Base-by-base conservation (phyloP, 129 eudicot species). In the Scalesia atractyloides region DNA sequence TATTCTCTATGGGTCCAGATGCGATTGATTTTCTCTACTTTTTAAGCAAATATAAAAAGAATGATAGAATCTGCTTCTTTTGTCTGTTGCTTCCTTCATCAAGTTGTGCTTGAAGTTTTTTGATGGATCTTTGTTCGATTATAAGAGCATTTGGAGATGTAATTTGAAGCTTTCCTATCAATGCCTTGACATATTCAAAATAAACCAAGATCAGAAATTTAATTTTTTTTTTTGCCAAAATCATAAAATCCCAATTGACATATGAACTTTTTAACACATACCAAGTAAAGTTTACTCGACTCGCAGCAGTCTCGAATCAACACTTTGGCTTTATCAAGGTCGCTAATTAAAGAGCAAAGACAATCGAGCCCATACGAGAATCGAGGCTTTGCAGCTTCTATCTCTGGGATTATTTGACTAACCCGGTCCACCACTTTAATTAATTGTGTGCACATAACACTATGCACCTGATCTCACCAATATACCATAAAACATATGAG, bases 261-360 rank as follows among this genome's bases (percentile, higher is more conserved):
- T n/a, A 50, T 15, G 19, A 34, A 48, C 14, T 43, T 39, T 15
- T 50, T 10, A 4, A 41, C 18, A 60, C 89, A 30, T 84, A 92
- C 96, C 98, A 87, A 71, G 74, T 92, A 89, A 68, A 87, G 91
- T 76, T 78, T 86, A 84, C 97, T 90, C 22, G 95, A 90, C 58
- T 85, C 86, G n/a, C 87, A 57, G 79, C 98, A 92, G 16, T 89
- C 73, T 64, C 73, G 84, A 69, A 85, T 61, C 66, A 85, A 73
- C 74, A 12, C 48, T 63, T 79, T 87, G 61, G 96, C 87, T 69
- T 80, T 85, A 36, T 65, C 81, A 36, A 89, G 74, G 6, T 84
- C 86, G 15, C 4, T 50, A 19, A 12, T 81, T 66, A 92, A 78
- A 81, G 20, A 53, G 72, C 83, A 73, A 80, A 92, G 91, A 19